These are phyloP conservation scores for Albifimbria verrucaria DNA, from an alignment of 2,329 filamentous ascomycete genomes.

Conservation along the genomic window DNA sequence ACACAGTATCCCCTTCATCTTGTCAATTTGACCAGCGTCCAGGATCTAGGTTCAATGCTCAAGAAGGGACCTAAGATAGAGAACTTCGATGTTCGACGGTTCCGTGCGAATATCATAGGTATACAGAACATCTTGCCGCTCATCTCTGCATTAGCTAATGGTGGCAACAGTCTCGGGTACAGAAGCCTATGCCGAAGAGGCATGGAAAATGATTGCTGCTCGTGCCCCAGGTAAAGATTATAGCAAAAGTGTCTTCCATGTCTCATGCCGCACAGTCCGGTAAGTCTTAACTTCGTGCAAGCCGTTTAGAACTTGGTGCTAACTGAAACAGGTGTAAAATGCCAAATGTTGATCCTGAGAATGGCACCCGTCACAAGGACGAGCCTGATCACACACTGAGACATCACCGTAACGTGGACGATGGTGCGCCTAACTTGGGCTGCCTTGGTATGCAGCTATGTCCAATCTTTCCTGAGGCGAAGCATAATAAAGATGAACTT, in stretches of 20 bases:
- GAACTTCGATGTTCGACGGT: conserved; percentile 59
- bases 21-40: conserved; percentile 62
- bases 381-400: conserved; percentile 59
- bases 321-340: conserved; percentile 54
- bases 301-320: conserved; percentile 1
- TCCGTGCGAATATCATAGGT: conserved; percentile 71
- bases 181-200: conserved; percentile 65
- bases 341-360: conserved; percentile 65
- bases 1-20: conserved; percentile 66
- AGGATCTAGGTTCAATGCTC: conserved; percentile 56
- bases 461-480: conserved; percentile 43
- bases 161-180: conserved; percentile 52
- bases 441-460: conserved; percentile 66
- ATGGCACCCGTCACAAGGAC: conserved; percentile 49
- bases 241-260: conserved; percentile 38
- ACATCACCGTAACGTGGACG: conserved; percentile 57
- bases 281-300: conserved; percentile 16
- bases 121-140: conserved; percentile 20
- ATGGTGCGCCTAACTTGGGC: conserved; percentile 52
- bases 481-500: conserved; percentile 19
- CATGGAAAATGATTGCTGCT: conserved; percentile 61
- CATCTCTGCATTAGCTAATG: not conserved
- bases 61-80: conserved; percentile 44
- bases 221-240: conserved; percentile 28
- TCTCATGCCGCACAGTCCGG: conserved; percentile 64